Percentiles rank a stretch among this genome's conserved stretches.
These are phyloP conservation scores for Rhizopus microsporus DNA, from an alignment of 371 early-diverging fungal genomes.

Conservation along the genomic window DNA sequence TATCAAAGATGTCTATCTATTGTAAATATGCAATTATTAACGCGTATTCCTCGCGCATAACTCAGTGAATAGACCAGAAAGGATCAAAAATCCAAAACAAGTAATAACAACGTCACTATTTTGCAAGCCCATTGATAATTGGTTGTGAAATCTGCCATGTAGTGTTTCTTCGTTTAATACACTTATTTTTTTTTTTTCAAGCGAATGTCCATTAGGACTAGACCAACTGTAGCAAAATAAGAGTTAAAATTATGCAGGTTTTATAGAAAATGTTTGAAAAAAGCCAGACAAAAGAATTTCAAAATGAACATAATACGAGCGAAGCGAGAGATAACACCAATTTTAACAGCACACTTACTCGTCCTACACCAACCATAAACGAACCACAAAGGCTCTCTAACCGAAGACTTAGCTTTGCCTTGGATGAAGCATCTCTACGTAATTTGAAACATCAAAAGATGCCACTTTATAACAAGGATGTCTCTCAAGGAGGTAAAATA, in stretches of 20 bases:
- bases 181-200: no score
- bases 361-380: background rate
- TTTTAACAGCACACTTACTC: background rate
- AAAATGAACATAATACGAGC: background rate
- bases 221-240: no score
- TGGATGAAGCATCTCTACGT: constrained; percentile 30
- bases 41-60: no score
- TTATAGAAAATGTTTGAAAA: background rate
- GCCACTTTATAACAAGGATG: constrained; percentile 5
- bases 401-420: constrained; percentile 19
- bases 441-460: constrained; percentile 16
- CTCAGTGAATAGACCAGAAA: no score
- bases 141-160: no score
- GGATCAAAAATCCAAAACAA: no score
- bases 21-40: no score
- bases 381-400: constrained; percentile 13
- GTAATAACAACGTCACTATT: no score
- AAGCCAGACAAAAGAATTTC: background rate
- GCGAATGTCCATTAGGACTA: no score
- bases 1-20: no score
- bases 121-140: no score
- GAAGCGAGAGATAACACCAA: background rate
- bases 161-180: no score
- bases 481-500: background rate
- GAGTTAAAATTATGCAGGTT: background rate